Evolutionary conservation across 163 green algal genomes (phyloP).

Genomic region (Chlamydomonas reinhardtii): DNA sequence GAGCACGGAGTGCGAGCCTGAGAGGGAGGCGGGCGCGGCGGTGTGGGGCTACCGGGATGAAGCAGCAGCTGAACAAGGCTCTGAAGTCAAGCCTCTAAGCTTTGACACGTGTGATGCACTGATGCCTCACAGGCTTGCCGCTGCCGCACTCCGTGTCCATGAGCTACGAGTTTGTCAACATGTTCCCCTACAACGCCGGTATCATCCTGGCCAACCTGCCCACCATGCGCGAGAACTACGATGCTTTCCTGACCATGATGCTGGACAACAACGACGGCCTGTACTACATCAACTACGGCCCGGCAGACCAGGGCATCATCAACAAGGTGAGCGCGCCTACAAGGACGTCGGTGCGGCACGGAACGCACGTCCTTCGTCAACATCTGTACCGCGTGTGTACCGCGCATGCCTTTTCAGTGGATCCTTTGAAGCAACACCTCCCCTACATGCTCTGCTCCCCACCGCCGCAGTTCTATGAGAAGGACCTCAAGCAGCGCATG

Average conservation of each 20-base stretch:
- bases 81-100: no score
- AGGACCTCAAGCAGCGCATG: constrained; percentile 18
- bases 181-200: constrained; percentile 72
- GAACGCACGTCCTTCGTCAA: no score
- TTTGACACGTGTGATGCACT: no score
- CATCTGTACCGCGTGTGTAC: no score
- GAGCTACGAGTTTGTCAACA: constrained; percentile 59
- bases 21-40: background rate
- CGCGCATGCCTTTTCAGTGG: background rate
- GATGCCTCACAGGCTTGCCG: constrained; percentile 47
- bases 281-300: constrained; percentile 60
- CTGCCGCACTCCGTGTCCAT: constrained; percentile 60
- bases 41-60: no score
- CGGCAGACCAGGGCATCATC: constrained; percentile 50
- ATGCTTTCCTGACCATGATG: constrained; percentile 46
- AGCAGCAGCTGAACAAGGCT: no score
- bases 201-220: constrained; percentile 68
- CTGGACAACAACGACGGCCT: constrained; percentile 55
- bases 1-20: background rate
- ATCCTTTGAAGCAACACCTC: no score
- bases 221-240: constrained; percentile 53
- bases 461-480: constrained; percentile 39
- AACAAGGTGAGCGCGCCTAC: constrained; percentile 50
- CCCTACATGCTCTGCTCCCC: background rate
- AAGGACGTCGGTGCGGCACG: no score